Conservation (phyloP, 352 stramenopile species). For the Globisporangium yorkense region DNA sequence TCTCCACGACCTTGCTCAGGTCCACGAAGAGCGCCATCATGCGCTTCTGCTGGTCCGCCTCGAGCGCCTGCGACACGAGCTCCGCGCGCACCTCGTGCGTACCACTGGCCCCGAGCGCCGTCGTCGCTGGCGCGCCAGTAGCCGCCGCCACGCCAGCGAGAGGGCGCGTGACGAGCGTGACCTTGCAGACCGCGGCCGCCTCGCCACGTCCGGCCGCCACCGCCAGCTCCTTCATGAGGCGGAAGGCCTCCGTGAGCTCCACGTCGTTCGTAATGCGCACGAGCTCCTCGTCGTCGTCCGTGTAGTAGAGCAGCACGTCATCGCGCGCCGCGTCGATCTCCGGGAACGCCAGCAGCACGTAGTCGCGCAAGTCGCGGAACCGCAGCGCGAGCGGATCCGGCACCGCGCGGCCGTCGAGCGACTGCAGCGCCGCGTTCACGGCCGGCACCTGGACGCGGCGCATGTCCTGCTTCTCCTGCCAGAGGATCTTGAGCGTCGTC, state of each 20-base stretch:
- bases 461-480: slow-evolving; percentile 80
- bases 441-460: slow-evolving; percentile 71
- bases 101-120: slow-evolving; percentile 5
- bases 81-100: slow-evolving; percentile 16
- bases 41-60: slow-evolving; percentile 53
- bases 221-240: slow-evolving; percentile 67
- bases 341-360: slow-evolving; percentile 63
- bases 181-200: slow-evolving; percentile 53
- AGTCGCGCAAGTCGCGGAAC: slow-evolving; percentile 62
- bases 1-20: slow-evolving; percentile 67
- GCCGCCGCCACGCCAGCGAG: slow-evolving; percentile 1
- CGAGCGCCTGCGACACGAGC: slow-evolving; percentile 34
- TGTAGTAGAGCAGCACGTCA: slow-evolving; percentile 74
- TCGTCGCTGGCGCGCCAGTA: slow-evolving; percentile 9
- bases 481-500: slow-evolving; percentile 84
- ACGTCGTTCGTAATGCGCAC: slow-evolving; percentile 79
- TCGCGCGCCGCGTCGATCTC: slow-evolving; percentile 26
- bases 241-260: slow-evolving; percentile 73
- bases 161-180: slow-evolving; percentile 47
- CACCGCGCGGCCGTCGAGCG: slow-evolving; percentile 34
- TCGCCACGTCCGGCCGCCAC: slow-evolving; percentile 30
- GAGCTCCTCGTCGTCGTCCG: slow-evolving; percentile 77
- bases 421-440: slow-evolving; percentile 50
- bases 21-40: slow-evolving; percentile 71
- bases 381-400: slow-evolving; percentile 25